Percentiles rank a stretch among this genome's conserved stretches.
phyloP scores from a whole-genome alignment of 2,329 filamentous ascomycete genomes.

The Penicillium sp. region DNA sequence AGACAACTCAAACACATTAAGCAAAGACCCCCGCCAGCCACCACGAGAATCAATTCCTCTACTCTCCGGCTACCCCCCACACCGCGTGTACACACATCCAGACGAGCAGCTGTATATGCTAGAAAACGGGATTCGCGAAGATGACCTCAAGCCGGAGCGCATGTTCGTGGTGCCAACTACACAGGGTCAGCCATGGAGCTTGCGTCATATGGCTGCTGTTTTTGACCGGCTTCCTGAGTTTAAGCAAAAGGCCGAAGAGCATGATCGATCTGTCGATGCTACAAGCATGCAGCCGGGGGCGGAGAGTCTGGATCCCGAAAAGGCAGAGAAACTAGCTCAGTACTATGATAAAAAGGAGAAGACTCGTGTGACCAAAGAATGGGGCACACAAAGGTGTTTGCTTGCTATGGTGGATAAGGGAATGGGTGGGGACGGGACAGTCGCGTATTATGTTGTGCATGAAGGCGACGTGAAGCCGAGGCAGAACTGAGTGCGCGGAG shows the following conservation, averaged over 20 bases:
- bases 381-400: conserved; percentile 47
- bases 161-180: conserved; percentile 55
- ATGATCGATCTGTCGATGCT: conserved; percentile 2
- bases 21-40: neutral
- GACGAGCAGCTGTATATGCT: conserved; percentile 56
- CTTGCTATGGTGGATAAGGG: conserved; percentile 48
- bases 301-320: conserved; percentile 15
- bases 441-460: conserved; percentile 58
- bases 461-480: conserved; percentile 57
- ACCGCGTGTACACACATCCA: conserved; percentile 54
- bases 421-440: conserved; percentile 50
- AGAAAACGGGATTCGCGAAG: conserved; percentile 41
- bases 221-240: conserved; percentile 39
- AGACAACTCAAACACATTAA: neutral
- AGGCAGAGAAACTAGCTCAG: conserved; percentile 24
- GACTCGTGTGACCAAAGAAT: conserved; percentile 27
- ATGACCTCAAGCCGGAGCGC: conserved; percentile 43
- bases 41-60: conserved; percentile 33
- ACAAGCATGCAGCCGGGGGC: conserved; percentile 6
- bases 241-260: neutral
- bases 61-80: conserved; percentile 54
- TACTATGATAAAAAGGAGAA: conserved; percentile 26
- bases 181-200: conserved; percentile 52
- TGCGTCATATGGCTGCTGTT: conserved; percentile 47
- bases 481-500: conserved; percentile 44